Evolutionary conservation across 768 basidiomycete species (phyloP), one percentile per base, ranked within the genome.

Genomic region (Leccinum imitatum): DNA sequence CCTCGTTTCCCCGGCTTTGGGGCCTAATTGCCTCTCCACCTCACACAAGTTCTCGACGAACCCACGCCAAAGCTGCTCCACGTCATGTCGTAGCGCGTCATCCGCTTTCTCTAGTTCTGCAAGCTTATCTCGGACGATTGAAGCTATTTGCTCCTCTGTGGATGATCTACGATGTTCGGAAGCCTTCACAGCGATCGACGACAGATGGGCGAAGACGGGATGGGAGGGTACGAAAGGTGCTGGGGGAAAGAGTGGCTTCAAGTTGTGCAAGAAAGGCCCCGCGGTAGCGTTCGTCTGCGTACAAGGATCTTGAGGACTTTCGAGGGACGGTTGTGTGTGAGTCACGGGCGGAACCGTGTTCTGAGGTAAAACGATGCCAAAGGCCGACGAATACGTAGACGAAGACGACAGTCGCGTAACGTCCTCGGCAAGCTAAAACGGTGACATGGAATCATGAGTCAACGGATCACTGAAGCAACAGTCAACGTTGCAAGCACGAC

Each of bases 191-290:
- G 91, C 90, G 53, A 85, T 67, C 23, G 80, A 76, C 15, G 86
- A 79, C 33, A 93, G 77, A 69, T 89, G 85, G 47, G 77, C 62
- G 67, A 92, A 93, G 46, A 85, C 82, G 7, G 85, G 84, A 65
- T 93, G 88, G 17, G 87, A 84, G 7, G 91, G 87, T 0, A 87
- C 83, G 72, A 89, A 92, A 17, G 91, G 90, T 21, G 87, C 84
- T 17, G 90, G 90, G 27, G 85, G 84, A 69, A 91, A 88, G 41
- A 92, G 73, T 6, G 87, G 80, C 41, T 80, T 80, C 62, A 89
- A 64, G 58, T 79, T 72, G 41, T 84, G 80, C 48, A 92, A 76
- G 69, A 80, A 80, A 50, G 74, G 67, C 19, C 62, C 65, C 5
- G 65, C 61, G 17, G 74, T 67, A 30, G 55, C 7, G 47, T 11